phyloP scores from a whole-genome alignment of 805 yeast genomes.

The Lipomyces chichibuensis region DNA sequence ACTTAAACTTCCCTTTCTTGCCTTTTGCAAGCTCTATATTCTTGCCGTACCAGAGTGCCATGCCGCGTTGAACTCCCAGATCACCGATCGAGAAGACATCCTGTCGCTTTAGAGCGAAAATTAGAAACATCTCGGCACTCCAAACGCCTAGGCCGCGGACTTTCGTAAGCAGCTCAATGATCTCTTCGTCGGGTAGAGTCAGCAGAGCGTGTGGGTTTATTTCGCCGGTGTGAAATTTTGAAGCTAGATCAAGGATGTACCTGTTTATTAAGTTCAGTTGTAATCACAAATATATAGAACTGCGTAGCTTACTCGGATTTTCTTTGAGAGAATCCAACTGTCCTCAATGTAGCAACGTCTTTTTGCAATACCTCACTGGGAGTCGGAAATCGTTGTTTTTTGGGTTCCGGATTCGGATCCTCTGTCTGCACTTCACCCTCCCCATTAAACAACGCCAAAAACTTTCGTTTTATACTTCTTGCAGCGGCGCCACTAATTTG shows the following conservation, averaged over 20 bases:
- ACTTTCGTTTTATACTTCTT: conserved; percentile 56
- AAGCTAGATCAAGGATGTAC: conserved; percentile 37
- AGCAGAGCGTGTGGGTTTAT: conserved; percentile 48
- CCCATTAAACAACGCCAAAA: conserved; percentile 47
- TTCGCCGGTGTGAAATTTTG: conserved; percentile 39
- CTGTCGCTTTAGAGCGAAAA: conserved; percentile 66
- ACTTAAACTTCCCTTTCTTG: conserved; percentile 47
- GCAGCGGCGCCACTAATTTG: conserved; percentile 86
- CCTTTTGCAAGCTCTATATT: conserved; percentile 51
- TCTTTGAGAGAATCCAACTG: conserved; percentile 68
- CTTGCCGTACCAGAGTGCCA: conserved; percentile 60
- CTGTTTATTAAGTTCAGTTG: neutral
- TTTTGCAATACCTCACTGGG: conserved; percentile 53
- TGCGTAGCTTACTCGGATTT: conserved; percentile 60
- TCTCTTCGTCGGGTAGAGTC: conserved; percentile 49
- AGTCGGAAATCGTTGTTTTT: conserved; percentile 49
- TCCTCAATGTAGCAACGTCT: conserved; percentile 55
- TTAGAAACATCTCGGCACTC: conserved; percentile 86
- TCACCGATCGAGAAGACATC: conserved; percentile 80
- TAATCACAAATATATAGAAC: neutral
- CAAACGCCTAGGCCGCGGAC: conserved; percentile 79
- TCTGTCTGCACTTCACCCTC: conserved; percentile 16
- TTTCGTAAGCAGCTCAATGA: conserved; percentile 53
- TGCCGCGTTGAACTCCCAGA: conserved; percentile 83
- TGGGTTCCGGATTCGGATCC: conserved; percentile 6